Conservation (phyloP, 306 rosid species). For the Begonia loranthoides region DNA sequence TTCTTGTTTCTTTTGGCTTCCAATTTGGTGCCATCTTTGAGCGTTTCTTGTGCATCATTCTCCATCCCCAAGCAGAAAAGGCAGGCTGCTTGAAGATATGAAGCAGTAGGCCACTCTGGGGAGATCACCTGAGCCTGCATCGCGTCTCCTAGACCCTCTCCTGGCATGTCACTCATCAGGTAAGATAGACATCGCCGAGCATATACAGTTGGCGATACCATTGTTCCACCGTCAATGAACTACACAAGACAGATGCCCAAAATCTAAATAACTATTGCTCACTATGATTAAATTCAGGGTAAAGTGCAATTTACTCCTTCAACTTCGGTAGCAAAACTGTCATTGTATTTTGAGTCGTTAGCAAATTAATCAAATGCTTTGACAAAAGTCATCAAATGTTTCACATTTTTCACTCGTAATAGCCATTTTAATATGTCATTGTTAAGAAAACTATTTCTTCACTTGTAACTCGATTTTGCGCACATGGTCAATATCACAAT, state of each 20-base stretch:
- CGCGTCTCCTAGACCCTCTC: constrained; percentile 83
- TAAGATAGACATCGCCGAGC: constrained; percentile 77
- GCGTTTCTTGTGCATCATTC: constrained; percentile 85
- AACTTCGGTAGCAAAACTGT: background rate
- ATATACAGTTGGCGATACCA: constrained; percentile 92
- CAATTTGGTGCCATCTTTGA: constrained; percentile 72
- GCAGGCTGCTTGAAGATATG: constrained; percentile 88
- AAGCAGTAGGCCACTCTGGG: constrained; percentile 89
- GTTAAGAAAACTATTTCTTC: no score
- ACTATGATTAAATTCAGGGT: no score
- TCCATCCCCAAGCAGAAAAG: constrained; percentile 84
- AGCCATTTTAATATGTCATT: no score
- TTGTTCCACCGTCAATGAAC: constrained; percentile 93
- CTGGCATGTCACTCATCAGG: constrained; percentile 63
- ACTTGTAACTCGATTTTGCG: no score
- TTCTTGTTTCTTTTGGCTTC: constrained; percentile 63
- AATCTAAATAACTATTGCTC: no score
- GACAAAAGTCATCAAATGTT: background rate
- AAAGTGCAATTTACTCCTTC: background rate
- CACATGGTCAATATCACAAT: no score
- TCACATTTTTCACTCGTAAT: no score
- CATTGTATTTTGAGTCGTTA: background rate
- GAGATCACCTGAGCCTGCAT: constrained; percentile 92
- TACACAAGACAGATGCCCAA: constrained; percentile 9
- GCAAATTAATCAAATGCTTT: background rate